Base-by-base conservation (phyloP, 495 filamentous ascomycete genomes). In the Margaritispora aquatica region DNA sequence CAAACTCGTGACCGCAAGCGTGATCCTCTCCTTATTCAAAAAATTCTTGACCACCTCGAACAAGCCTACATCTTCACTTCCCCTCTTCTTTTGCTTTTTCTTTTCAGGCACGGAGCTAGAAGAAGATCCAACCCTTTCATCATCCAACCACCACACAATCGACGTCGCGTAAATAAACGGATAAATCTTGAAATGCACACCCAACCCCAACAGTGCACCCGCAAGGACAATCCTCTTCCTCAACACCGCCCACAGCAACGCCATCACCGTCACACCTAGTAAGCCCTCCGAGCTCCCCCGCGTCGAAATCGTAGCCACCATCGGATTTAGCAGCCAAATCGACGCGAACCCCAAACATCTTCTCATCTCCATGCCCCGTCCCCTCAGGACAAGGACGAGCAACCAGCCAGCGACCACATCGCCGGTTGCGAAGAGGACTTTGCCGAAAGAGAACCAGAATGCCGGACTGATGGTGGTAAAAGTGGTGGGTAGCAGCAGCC, bases 121-220 rank as follows among this genome's bases (percentile, higher is more conserved):
- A n/a, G n/a, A n/a, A 27, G 34, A 21, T 15, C 48, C 61, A 57
- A 73, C 68, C 26, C 62, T 65, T 66, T 84, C 78, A 0, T 71
- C 70, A 63, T 89, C 89, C 76, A 96, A 83, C 87, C 86, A 92
- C 88, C 89, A 95, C 8, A 97, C 68, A 26, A 97, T 88, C 0
- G 89, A 87, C 0, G 83, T 77, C 0, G 88, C 92, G 72, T 98
- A 98, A 36, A 97, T 89, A 68, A 97, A 96, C 0, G 94, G 94
- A 68, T 97, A 98, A 56, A 98, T 98, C 76, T 98, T 98, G 70
- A 97, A 96, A 71, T 98, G 94, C 26, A 96, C 93, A 0, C 84
- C 80, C 31, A 97, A 72, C 0, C 94, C 94, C 5, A 98, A 72
- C 29, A 98, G 70, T 1, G 86, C 29, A 0, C 90, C 95, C 0